Percentiles rank a stretch among this genome's conserved stretches.
Conservation (phyloP, 768 basidiomycete species). For the Podaxis sp. region DNA sequence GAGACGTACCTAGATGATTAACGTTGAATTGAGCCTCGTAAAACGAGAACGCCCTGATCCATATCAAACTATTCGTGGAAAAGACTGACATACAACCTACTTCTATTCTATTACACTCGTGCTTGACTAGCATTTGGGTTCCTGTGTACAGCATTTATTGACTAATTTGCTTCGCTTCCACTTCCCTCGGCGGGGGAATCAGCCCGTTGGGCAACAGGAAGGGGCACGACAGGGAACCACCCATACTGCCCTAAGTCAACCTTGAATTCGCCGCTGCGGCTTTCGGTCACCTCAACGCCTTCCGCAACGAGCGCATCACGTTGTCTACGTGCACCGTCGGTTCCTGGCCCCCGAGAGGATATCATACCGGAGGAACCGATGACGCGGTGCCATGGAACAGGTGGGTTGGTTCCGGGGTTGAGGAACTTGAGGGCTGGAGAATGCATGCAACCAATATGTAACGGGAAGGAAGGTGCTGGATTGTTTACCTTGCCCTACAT, state of each 20-base stretch:
- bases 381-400: constrained; percentile 84
- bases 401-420: constrained; percentile 54
- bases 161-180: neutral
- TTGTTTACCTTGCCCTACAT: constrained; percentile 75
- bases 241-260: constrained; percentile 60
- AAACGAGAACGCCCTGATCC: neutral
- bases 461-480: neutral
- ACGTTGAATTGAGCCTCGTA: neutral
- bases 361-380: constrained; percentile 69
- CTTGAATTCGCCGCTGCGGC: constrained; percentile 55
- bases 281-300: constrained; percentile 70
- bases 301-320: constrained; percentile 76
- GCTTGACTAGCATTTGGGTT: too few species aligned
- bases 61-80: neutral
- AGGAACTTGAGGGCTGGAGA: constrained; percentile 74
- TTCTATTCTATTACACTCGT: too few species aligned
- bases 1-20: constrained; percentile 2
- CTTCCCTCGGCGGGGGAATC: constrained; percentile 4
- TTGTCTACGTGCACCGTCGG: constrained; percentile 75
- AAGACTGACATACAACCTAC: too few species aligned
- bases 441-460: neutral
- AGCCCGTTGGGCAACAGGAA: constrained; percentile 12
- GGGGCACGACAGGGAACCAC: constrained; percentile 57
- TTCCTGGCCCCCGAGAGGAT: constrained; percentile 83
- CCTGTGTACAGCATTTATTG: neutral